A percentile compares a stretch with the other conserved stretches of the same genome.
Conservation (phyloP, 345 rosid genomes). For the Pistacia atlantica region DNA sequence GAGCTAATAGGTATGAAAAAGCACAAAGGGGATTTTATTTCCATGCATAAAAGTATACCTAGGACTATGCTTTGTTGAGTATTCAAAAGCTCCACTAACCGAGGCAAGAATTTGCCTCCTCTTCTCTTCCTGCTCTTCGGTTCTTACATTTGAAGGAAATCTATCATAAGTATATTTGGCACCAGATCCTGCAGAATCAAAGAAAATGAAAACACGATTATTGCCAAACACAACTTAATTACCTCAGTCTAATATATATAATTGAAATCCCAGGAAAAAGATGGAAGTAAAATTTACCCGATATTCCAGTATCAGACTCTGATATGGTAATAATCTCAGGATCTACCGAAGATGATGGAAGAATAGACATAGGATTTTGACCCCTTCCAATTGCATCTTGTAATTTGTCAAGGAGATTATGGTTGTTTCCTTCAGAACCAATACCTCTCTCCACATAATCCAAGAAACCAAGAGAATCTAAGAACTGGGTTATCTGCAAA, state of each 20-base stretch:
- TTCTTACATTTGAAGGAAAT: slow-evolving; percentile 83
- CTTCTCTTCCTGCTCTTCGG: slow-evolving; percentile 95
- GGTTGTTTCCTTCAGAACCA: slow-evolving; percentile 66
- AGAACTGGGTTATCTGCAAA: slow-evolving; percentile 74
- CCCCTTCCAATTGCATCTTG: slow-evolving; percentile 98
- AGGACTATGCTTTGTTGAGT: slow-evolving; percentile 67
- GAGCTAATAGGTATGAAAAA: slow-evolving; percentile 8
- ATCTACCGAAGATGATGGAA: slow-evolving; percentile 65
- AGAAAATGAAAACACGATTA: slow-evolving; percentile 25
- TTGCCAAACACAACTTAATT: background rate
- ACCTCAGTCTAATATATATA: background rate
- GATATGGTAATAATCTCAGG: slow-evolving; percentile 92
- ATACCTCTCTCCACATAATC: slow-evolving; percentile 87
- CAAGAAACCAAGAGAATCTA: slow-evolving; percentile 87
- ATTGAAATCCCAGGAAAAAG: slow-evolving; percentile 15
- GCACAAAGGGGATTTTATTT: slow-evolving; percentile 12
- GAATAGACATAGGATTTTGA: slow-evolving; percentile 80
- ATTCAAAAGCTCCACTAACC: slow-evolving; percentile 87
- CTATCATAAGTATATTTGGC: slow-evolving; percentile 92
- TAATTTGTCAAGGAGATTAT: slow-evolving; percentile 87
- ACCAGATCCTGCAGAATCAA: slow-evolving; percentile 62
- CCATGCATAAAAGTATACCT: slow-evolving; percentile 51
- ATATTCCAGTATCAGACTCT: slow-evolving; percentile 70
- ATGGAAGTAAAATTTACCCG: slow-evolving; percentile 46
- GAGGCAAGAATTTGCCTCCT: slow-evolving; percentile 91